These are phyloP conservation scores for Claviceps arundinis DNA, from an alignment of 2,329 filamentous ascomycete species.

Conservation along the genomic window DNA sequence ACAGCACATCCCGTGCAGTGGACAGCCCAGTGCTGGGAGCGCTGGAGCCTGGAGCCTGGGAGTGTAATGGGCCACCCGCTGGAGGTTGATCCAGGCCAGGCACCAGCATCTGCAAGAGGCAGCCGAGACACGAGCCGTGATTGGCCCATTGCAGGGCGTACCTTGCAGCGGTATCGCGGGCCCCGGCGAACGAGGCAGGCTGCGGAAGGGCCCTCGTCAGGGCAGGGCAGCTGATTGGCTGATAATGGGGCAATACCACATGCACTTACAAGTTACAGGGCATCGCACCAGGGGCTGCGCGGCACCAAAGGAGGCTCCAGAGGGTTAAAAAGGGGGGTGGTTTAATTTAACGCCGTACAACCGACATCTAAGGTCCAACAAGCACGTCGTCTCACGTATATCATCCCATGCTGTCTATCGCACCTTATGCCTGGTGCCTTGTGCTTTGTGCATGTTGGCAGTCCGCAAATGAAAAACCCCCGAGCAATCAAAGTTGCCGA, in stretches of 20 bases:
- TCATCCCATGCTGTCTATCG: too few relatives aligned
- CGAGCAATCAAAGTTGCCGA: too few relatives aligned
- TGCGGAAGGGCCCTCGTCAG: conserved; percentile 2
- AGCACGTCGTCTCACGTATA: too few relatives aligned
- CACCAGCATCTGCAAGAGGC: neutral
- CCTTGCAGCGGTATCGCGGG: conserved; percentile 4
- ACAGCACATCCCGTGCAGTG: neutral
- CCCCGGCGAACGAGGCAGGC: conserved; percentile 9
- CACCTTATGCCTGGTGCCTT: too few relatives aligned
- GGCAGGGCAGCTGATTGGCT: neutral
- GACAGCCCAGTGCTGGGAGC: neutral
- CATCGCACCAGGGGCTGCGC: neutral
- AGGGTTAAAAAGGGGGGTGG: neutral
- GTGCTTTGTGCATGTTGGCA: too few relatives aligned
- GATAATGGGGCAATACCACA: neutral
- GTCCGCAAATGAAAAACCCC: too few relatives aligned
- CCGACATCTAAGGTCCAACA: neutral
- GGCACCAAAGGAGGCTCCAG: neutral
- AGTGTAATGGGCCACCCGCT: too few relatives aligned
- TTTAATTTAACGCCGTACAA: conserved; percentile 5
- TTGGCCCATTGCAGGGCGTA: neutral
- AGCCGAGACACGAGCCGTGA: neutral
- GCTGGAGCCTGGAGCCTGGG: too few relatives aligned
- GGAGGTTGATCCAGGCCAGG: too few relatives aligned
- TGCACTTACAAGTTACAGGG: neutral